Base-by-base conservation (phyloP, 768 basidiomycete species). In the Auriscalpium vulgare region DNA sequence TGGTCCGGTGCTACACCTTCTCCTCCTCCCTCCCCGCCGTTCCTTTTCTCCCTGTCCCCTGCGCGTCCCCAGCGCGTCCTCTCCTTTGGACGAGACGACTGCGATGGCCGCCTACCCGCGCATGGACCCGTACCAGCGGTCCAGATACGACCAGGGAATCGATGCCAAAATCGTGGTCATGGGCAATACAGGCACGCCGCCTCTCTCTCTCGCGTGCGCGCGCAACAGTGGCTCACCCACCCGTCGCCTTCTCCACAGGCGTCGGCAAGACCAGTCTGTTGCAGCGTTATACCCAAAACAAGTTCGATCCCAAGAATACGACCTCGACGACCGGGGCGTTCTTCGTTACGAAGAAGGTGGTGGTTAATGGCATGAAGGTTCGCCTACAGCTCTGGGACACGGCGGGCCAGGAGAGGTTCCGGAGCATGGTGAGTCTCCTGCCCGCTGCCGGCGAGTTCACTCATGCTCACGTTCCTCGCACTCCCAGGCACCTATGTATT, bases 111-210 rank as follows among this genome's bases (percentile, higher is more conserved):
- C 81, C 63, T 80, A 81, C 70, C 72, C 75, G 51, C 72, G 70
- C 66, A 76, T 83, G 75, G 84, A 87, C 71, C 84, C 83, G 50
- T 87, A 86, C 70, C 71, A 77, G 51, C 71, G 79, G 69, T 78
- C 83, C 67, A 78, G 83, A 72, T 88, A 84, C 69, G 88, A 91
- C 67, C 84, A 85, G 62, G 88, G 88, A 63, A 79, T 95, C 71
- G 92, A 95, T 77, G 89, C 88, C 70, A 95, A 95, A 82, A 90
- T 95, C 70, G 92, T 95, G 68, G 83, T 95, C 65, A 91, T 94
- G 88, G 91, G 89, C 75, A 92, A 88, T 71, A 77, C 75, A 63
- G 81, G 81, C 79, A 54, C 57, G 77, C 47, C 62, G 51, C 55
- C 38, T 45, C 63, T 48, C 54, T 45, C 14, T 53, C 47, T 17